Evolutionary conservation across 352 stramenopile species (phyloP).

Genomic region (Achlya hypogyna): DNA sequence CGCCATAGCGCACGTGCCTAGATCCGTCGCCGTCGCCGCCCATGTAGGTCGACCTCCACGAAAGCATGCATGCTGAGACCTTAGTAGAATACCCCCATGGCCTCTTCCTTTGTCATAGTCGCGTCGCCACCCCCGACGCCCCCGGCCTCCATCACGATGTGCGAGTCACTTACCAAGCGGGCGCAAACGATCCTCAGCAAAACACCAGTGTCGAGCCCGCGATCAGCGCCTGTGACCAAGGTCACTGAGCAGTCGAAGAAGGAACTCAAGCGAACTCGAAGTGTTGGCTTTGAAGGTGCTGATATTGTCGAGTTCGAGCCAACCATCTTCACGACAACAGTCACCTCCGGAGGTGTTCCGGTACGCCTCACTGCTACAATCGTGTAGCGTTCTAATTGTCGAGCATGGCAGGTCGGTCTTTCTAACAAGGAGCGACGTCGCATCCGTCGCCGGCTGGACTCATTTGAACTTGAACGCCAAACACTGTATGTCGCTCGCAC

Average conservation of each 20-base stretch:
- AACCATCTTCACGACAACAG: constrained; percentile 67
- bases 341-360: constrained; percentile 70
- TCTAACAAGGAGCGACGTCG: constrained; percentile 68
- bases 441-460: constrained; percentile 63
- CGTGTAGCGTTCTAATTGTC: not conserved
- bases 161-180: not conserved
- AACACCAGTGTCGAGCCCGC: not conserved
- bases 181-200: not conserved
- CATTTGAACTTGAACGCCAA: constrained; percentile 63
- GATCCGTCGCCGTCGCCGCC: not conserved
- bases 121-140: not conserved
- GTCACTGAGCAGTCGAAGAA: constrained; percentile 21
- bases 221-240: not conserved
- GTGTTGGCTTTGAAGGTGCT: constrained; percentile 64
- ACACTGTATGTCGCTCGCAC: constrained; percentile 38
- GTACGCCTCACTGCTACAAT: constrained; percentile 8
- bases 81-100: not conserved
- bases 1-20: not conserved
- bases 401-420: constrained; percentile 39
- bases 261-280: constrained; percentile 49
- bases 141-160: not conserved
- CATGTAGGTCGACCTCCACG: not conserved
- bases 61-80: not conserved
- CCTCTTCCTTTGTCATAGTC: not conserved
- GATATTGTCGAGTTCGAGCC: constrained; percentile 84